phyloP scores from a whole-genome alignment of 768 basidiomycete species.

The Scleroderma bovista region DNA sequence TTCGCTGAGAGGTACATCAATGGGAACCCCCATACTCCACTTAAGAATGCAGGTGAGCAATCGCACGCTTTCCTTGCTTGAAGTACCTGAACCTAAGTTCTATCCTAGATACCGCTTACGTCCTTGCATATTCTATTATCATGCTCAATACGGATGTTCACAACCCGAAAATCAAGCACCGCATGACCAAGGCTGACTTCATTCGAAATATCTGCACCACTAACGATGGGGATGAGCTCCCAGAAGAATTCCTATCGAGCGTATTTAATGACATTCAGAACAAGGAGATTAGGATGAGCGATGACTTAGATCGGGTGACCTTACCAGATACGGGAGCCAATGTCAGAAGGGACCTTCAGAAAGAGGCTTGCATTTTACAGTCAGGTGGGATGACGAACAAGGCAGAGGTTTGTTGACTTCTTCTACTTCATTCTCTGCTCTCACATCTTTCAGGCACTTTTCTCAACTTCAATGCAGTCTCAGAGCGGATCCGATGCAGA shows the following conservation, averaged over 20 bases:
- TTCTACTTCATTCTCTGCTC: neutral
- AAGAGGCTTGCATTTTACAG: constrained; percentile 93
- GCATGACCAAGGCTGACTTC: constrained; percentile 92
- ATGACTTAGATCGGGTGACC: constrained; percentile 70
- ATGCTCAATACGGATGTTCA: constrained; percentile 97
- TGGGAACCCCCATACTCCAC: constrained; percentile 75
- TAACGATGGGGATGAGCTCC: constrained; percentile 84
- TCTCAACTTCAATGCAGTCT: constrained; percentile 86
- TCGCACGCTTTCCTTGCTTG: neutral
- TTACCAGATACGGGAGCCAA: constrained; percentile 51
- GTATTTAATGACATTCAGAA: constrained; percentile 88
- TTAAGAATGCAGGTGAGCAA: constrained; percentile 85
- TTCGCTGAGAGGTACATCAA: constrained; percentile 96
- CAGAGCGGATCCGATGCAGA: constrained; percentile 76
- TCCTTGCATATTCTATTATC: constrained; percentile 92
- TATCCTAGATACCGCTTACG: constrained; percentile 80
- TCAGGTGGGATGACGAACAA: constrained; percentile 95
- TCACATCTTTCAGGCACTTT: constrained; percentile 59
- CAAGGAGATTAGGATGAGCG: constrained; percentile 99
- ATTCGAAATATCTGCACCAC: constrained; percentile 94
- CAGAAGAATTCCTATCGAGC: constrained; percentile 70
- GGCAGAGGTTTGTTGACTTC: constrained; percentile 64
- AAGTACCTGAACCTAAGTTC: constrained; percentile 8
- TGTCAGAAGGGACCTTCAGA: constrained; percentile 91
- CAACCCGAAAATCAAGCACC: constrained; percentile 88